These are phyloP conservation scores for Megacollybia marginata DNA, from an alignment of 768 basidiomycete species.

Conservation along the genomic window DNA sequence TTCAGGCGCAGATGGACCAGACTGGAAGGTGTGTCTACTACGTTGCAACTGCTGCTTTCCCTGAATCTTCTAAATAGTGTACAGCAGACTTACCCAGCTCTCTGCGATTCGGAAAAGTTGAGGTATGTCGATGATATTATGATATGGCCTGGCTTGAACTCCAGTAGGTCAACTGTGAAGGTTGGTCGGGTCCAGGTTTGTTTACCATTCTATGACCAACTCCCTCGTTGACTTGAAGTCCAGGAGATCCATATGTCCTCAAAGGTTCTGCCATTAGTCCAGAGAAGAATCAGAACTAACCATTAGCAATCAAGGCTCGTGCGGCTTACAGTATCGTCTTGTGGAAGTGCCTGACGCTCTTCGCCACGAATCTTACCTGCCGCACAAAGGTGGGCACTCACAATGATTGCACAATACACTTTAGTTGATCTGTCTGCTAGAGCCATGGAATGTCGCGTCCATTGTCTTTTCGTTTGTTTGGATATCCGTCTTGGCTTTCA, in stretches of 20 bases:
- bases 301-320: conserved; percentile 52
- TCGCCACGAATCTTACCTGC: conserved; percentile 14
- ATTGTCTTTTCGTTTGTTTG: conserved; percentile 52
- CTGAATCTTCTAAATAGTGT: conserved; percentile 44
- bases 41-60: not conserved
- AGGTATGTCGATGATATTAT: conserved; percentile 22
- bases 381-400: not conserved
- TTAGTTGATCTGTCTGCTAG: not conserved
- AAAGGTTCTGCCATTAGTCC: conserved; percentile 45
- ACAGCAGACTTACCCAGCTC: conserved; percentile 83
- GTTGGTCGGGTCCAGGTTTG: conserved; percentile 44
- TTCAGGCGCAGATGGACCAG: conserved; percentile 59
- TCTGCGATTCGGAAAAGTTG: conserved; percentile 76
- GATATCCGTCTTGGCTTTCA: conserved; percentile 41
- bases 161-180: conserved; percentile 70
- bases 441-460: conserved; percentile 31
- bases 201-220: too few relatives aligned
- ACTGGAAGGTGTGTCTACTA: conserved; percentile 70
- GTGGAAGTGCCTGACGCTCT: conserved; percentile 54
- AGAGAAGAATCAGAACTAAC: too few relatives aligned
- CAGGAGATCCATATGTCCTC: conserved; percentile 79
- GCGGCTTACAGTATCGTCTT: conserved; percentile 78
- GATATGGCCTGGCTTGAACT: not conserved
- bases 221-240: conserved; percentile 16
- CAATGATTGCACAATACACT: not conserved